Conservation (phyloP, 345 rosid genomes). For the Brassica cretica region DNA sequence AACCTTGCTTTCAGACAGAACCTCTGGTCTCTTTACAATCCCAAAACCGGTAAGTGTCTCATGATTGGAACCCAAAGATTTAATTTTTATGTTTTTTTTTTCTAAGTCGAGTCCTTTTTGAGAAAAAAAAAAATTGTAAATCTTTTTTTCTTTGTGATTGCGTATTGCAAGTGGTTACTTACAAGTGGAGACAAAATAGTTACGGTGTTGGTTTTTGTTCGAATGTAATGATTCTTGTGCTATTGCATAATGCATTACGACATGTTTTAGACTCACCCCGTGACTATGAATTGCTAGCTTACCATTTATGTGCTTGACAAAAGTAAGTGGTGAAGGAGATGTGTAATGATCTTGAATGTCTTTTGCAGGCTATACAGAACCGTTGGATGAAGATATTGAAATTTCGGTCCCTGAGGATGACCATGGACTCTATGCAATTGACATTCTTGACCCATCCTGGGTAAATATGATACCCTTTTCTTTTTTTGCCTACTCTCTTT, state of each 20-base stretch:
- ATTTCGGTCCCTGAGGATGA: conserved; percentile 85
- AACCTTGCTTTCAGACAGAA: conserved; percentile 74
- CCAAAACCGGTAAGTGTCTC: conserved; percentile 54
- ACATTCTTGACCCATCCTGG: conserved; percentile 79
- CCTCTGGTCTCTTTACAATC: conserved; percentile 82
- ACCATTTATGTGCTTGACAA: background rate
- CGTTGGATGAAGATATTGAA: conserved; percentile 58
- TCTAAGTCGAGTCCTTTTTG: no score
- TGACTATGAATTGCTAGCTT: background rate
- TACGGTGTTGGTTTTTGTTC: background rate
- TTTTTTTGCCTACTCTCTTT: background rate
- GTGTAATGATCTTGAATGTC: conserved; percentile 17
- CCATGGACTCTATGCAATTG: conserved; percentile 78
- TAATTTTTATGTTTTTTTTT: background rate
- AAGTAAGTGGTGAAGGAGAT: background rate
- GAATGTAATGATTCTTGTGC: background rate
- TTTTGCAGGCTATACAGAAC: conserved; percentile 75
- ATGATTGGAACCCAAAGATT: no score
- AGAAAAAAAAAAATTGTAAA: background rate
- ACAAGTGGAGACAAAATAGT: no score
- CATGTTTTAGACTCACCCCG: background rate
- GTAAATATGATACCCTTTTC: conserved; percentile 32
- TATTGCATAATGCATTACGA: background rate
- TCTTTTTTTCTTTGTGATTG: background rate
- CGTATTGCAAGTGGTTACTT: no score